Evolutionary conservation across 805 yeast genomes (phyloP), one percentile per base, ranked within the genome.

Genomic region (Schwanniomyces vanrijiae): DNA sequence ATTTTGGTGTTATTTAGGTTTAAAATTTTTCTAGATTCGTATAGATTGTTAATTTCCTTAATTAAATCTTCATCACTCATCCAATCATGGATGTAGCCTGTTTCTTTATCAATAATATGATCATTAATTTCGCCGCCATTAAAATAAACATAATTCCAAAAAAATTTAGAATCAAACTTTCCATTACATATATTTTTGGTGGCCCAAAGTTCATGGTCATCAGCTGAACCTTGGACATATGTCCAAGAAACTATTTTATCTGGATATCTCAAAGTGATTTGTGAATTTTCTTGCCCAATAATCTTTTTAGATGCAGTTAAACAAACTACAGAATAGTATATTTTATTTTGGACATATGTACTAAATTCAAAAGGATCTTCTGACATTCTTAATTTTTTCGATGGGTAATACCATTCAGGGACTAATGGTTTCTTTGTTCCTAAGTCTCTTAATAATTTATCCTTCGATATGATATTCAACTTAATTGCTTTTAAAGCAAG

Each of bases 141-240:
- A 45, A 14, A 50, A 40, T 54, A 46, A 28, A 65, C 46, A 24
- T 49, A 37, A 3, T 58, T 44, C 95, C 96, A 89, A 42, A 86
- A 78, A 22, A 79, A 42, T 0, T 56, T 55, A 0, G 91, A 82
- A 1, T 73, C 76, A 25, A 89, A 62, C 0, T 74, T 68, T 4
- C 77, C 70, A 0, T 85, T 78, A 31, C 71, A 67, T 1, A 68
- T 41, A 3, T 61, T 64, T 29, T 50, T 50, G 1, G 72, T 60
- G 0, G 68, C 66, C 97, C 97, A 90, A 9, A 84, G 69, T 57
- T 90, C 97, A 61, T 90, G 96, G 57, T 91, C 97, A 63, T 90
- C 97, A 0, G 94, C 97, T 0, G 96, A 94, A 1, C 97, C 97
- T 64, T 90, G 97, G 1, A 90, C 87, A 59, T 90, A 90, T 19